Evolutionary conservation across 202 grass and related monocot genomes (phyloP).

Genomic region (Miscanthus sacchariflorus): DNA sequence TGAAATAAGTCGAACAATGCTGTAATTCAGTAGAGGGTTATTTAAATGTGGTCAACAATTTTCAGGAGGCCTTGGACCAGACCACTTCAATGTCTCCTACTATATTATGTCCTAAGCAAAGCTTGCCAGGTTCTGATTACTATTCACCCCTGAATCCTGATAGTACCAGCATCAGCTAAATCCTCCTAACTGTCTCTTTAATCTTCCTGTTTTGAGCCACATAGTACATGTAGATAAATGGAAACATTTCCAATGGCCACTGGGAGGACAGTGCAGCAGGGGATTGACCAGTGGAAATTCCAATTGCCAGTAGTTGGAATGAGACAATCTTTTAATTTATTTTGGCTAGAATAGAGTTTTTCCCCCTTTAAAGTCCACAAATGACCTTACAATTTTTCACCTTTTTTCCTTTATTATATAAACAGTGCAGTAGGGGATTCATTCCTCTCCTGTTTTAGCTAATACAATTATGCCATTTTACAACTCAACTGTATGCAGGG

Average conservation of each 20-base stretch:
- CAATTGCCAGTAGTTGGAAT: constrained; percentile 21
- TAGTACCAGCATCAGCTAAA: constrained; percentile 7
- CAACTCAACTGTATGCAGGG: not conserved
- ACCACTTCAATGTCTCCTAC: constrained; percentile 10
- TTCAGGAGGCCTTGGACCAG: constrained; percentile 22
- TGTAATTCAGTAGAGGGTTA: constrained; percentile 34
- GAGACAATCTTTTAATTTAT: not conserved
- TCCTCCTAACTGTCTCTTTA: not conserved
- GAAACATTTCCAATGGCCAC: constrained; percentile 5
- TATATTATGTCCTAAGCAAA: constrained; percentile 38
- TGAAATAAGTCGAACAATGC: constrained; percentile 52
- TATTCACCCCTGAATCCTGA: constrained; percentile 22
- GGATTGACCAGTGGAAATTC: not conserved
- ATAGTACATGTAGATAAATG: constrained; percentile 12
- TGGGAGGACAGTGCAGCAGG: not conserved
- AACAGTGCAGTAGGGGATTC: constrained; percentile 5
- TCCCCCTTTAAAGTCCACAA: not conserved
- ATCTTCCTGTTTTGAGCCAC: not conserved
- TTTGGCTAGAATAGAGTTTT: not conserved
- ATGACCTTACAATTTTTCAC: not conserved
- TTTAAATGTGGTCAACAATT: constrained; percentile 20
- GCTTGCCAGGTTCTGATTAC: constrained; percentile 10
- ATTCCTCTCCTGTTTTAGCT: not conserved
- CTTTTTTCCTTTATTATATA: not conserved
- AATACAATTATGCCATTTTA: not conserved